Evolutionary conservation across 192 early-diverging fungal genomes (phyloP).

Genomic region (Backusella macrospora): DNA sequence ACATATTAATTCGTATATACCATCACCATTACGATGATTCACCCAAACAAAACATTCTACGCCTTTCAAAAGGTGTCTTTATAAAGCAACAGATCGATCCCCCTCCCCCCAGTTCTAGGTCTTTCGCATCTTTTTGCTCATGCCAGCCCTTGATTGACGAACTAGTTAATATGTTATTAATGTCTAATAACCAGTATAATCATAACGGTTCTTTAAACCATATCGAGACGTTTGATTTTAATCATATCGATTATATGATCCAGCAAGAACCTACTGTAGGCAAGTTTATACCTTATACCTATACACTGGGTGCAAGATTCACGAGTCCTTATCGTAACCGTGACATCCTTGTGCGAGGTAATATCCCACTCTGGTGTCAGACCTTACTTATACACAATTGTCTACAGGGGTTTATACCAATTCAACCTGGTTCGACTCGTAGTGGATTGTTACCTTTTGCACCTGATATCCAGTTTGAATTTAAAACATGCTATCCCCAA

Average conservation of each 20-base stretch:
- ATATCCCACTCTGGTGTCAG: constrained; percentile 17
- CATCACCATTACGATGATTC: not conserved
- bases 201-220: not conserved
- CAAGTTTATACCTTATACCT: constrained; percentile 1
- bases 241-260: constrained; percentile 7
- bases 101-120: no score
- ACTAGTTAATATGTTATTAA: not conserved
- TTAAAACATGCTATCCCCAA: constrained; percentile 9
- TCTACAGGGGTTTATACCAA: not conserved
- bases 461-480: not conserved
- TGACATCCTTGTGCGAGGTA: not conserved
- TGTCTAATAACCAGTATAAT: not conserved
- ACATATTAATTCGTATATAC: not conserved
- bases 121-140: no score
- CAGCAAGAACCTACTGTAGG: not conserved
- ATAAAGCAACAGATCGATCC: not conserved
- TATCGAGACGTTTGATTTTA: constrained; percentile 7
- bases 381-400: constrained; percentile 10
- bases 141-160: not conserved
- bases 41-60: constrained; percentile 1
- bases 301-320: not conserved
- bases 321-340: not conserved
- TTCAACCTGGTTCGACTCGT: not conserved
- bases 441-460: constrained; percentile 14
- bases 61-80: not conserved